These are phyloP conservation scores for Globisporangium polare DNA, from an alignment of 352 stramenopile species.

Conservation along the genomic window DNA sequence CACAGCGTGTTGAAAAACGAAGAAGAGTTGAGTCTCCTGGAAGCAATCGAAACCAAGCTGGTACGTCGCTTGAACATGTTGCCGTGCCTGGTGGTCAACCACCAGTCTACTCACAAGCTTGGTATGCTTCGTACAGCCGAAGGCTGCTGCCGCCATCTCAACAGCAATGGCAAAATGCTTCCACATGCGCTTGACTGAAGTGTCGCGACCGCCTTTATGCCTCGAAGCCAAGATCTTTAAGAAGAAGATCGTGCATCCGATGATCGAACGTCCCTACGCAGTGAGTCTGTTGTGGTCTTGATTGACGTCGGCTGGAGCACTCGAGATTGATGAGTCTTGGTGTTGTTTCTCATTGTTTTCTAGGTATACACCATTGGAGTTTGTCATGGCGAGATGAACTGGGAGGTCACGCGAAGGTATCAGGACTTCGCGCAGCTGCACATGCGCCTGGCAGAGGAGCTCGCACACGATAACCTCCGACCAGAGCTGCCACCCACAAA, in stretches of 20 bases:
- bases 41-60: conserved; percentile 25
- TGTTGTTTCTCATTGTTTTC: neutral
- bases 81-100: neutral
- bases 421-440: conserved; percentile 45
- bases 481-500: conserved; percentile 34
- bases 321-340: neutral
- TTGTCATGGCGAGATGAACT: conserved; percentile 30
- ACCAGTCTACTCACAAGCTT: neutral
- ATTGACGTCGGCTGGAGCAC: no score
- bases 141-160: neutral
- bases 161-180: neutral
- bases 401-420: conserved; percentile 42
- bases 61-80: conserved; percentile 9
- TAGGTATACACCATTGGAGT: conserved; percentile 49
- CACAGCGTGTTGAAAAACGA: conserved; percentile 19
- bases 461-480: conserved; percentile 11
- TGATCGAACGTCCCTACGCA: conserved; percentile 38
- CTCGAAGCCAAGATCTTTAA: conserved; percentile 25
- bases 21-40: conserved; percentile 25
- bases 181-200: neutral
- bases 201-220: neutral
- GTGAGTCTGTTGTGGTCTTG: conserved; percentile 12
- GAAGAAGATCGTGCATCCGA: conserved; percentile 32
- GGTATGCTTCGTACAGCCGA: conserved; percentile 2
- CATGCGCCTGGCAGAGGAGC: conserved; percentile 11